Base-by-base conservation (phyloP, 2,329 filamentous ascomycete genomes). In the Alternaria sp. region DNA sequence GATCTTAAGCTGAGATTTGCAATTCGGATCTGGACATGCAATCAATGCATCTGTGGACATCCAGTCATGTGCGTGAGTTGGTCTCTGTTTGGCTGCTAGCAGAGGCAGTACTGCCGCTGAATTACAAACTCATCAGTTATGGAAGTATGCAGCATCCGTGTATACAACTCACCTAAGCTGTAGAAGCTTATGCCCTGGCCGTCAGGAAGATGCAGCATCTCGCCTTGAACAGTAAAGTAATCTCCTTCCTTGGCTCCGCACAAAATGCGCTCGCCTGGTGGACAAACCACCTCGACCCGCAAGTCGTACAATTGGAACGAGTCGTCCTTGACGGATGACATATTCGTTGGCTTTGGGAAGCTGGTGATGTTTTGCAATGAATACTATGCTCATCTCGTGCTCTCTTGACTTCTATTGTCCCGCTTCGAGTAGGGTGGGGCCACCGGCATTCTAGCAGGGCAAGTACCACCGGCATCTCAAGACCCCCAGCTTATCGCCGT, bases 1-100 rank as follows among this genome's bases (percentile, higher is more conserved):
- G 9, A 63, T 63, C 27, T 63, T 63, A 14, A 63, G 56, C n/a
- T 63, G 51, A 20, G 56, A 63, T 54, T 55, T 63, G 28, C 61
- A 63, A 30, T 61, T 61, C 11, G 61, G 61, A 30, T 63, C 61
- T 12, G 61, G 58, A 40, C 61, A 63, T 40, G 61, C 61, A 14
- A 63, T 57, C 22, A 63, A 46, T 27, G 58, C 57, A 48, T 63
- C 61, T 12, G 61, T 63, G 18, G 61, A 57, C 58, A 63, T 63
- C 61, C 61, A 63, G 20, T 63, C 61, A 36, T 63, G 49, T n/a
- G 49, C 46, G 34, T 61, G 57, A 28, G 54, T 63, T 28, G 61
- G 61, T 22, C 61, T 49, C 27, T 62, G 60, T 22, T 62, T 62
- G 22, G 60, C 43, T 43, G 56, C 56, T 32, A 62, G 40, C 32